These are phyloP conservation scores for Datura wrightii DNA, from an alignment of 257 asterid species.

Conservation along the genomic window DNA sequence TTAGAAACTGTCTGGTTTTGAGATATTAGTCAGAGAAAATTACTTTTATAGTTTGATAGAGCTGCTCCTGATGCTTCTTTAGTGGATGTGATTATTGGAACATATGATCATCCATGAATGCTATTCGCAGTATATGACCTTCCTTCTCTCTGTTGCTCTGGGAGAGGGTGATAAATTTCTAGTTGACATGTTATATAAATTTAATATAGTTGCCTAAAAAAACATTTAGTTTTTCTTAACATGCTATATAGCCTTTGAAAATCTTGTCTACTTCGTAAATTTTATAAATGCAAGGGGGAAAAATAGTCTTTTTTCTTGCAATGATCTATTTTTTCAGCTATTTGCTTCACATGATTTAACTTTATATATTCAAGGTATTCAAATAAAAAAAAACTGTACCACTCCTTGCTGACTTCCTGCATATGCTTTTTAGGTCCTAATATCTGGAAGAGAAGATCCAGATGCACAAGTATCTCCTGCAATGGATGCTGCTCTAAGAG, in stretches of 20 bases:
- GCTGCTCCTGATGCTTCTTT: not conserved
- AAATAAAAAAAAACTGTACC: not conserved
- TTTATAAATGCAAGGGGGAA: not conserved
- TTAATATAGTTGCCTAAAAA: not conserved
- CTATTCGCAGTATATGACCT: not conserved
- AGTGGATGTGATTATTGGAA: not conserved
- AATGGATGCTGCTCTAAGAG: constrained; percentile 72
- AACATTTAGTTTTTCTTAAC: not conserved
- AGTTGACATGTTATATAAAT: not conserved
- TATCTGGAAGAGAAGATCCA: constrained; percentile 85
- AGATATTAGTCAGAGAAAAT: not conserved
- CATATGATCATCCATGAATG: not conserved
- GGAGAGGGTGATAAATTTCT: not conserved
- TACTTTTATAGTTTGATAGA: not conserved
- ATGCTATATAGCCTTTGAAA: not conserved
- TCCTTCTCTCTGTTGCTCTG: not conserved
- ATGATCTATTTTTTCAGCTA: not conserved
- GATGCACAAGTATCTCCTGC: constrained; percentile 72
- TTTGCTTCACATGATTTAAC: not conserved
- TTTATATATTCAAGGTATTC: not conserved
- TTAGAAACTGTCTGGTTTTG: not conserved
- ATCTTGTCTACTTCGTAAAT: not conserved
- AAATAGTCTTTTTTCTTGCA: not conserved
- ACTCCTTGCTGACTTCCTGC: constrained; percentile 16
- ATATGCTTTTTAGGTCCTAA: constrained; percentile 59